Evolutionary conservation across 2,329 filamentous ascomycete genomes (phyloP).

Genomic region (Aphanocladium album): DNA sequence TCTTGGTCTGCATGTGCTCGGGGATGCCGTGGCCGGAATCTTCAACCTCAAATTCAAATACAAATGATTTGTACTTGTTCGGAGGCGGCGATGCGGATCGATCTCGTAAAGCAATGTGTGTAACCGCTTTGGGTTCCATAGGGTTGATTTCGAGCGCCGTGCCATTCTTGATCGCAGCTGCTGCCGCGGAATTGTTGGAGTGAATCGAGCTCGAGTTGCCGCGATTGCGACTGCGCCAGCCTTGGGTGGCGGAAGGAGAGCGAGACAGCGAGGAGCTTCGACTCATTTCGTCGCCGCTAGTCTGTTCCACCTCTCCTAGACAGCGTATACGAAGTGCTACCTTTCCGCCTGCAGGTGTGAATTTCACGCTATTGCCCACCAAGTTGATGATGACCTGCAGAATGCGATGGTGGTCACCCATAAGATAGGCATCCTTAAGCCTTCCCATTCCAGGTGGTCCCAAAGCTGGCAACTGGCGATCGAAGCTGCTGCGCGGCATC

Average conservation of each 20-base stretch:
- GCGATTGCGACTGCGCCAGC: neutral
- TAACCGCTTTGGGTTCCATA: constrained; percentile 7
- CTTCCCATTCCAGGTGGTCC: constrained; percentile 43
- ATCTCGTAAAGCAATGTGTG: neutral
- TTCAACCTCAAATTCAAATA: constrained; percentile 84
- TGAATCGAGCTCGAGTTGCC: constrained; percentile 9
- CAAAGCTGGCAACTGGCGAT: neutral
- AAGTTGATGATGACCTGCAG: constrained; percentile 88
- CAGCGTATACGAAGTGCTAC: constrained; percentile 76
- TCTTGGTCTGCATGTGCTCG: constrained; percentile 68
- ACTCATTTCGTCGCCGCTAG: neutral
- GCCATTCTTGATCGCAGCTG: neutral
- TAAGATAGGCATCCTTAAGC: constrained; percentile 79
- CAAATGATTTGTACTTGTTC: constrained; percentile 51
- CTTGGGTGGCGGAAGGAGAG: neutral
- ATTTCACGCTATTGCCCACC: constrained; percentile 88
- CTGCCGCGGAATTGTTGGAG: neutral
- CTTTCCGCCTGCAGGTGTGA: constrained; percentile 71
- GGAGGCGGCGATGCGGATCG: constrained; percentile 8
- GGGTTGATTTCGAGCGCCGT: constrained; percentile 12
- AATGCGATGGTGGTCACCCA: constrained; percentile 86
- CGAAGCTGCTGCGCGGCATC: neutral
- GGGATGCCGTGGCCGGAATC: constrained; percentile 87
- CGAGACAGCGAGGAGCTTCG: constrained; percentile 5
- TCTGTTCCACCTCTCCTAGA: constrained; percentile 47